Percentiles rank a stretch among this genome's conserved stretches.
Conservation (phyloP, 768 basidiomycete species). For the Boletales sp. region DNA sequence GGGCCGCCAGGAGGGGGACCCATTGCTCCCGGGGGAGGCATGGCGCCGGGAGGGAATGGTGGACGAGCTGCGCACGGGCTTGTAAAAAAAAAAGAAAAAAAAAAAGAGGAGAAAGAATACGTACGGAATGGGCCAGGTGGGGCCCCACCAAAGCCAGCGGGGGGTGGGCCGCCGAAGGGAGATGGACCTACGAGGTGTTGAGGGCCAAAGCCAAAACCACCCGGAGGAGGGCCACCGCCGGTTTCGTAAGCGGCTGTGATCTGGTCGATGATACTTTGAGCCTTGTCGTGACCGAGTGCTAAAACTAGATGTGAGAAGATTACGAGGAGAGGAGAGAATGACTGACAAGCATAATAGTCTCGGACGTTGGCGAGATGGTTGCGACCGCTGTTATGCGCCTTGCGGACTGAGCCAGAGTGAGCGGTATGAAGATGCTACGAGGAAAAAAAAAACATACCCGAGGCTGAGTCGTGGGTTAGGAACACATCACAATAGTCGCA, state of each 20-base stretch:
- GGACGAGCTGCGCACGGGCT: slow-evolving; percentile 46
- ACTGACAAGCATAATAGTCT: slow-evolving; percentile 93
- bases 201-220: slow-evolving; percentile 83
- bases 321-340: background rate
- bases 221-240: slow-evolving; percentile 80
- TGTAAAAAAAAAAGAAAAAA: slow-evolving; percentile 2
- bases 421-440: background rate
- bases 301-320: slow-evolving; percentile 12
- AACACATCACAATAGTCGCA: slow-evolving; percentile 95
- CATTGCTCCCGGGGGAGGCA: slow-evolving; percentile 47
- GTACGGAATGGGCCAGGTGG: slow-evolving; percentile 30
- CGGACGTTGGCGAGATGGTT: slow-evolving; percentile 96
- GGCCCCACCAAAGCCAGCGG: slow-evolving; percentile 45
- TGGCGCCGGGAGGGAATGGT: slow-evolving; percentile 63
- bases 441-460: slow-evolving; percentile 48
- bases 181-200: slow-evolving; percentile 65
- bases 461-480: slow-evolving; percentile 90
- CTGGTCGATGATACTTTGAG: slow-evolving; percentile 97
- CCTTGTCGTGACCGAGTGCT: slow-evolving; percentile 94
- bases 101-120: background rate
- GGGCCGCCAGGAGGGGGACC: slow-evolving; percentile 54
- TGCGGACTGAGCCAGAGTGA: slow-evolving; percentile 62
- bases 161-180: slow-evolving; percentile 50
- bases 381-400: slow-evolving; percentile 96
- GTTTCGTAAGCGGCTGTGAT: slow-evolving; percentile 92